Evolutionary conservation across 768 basidiomycete species (phyloP).

Genomic region (Leucocoprinus leucothites): DNA sequence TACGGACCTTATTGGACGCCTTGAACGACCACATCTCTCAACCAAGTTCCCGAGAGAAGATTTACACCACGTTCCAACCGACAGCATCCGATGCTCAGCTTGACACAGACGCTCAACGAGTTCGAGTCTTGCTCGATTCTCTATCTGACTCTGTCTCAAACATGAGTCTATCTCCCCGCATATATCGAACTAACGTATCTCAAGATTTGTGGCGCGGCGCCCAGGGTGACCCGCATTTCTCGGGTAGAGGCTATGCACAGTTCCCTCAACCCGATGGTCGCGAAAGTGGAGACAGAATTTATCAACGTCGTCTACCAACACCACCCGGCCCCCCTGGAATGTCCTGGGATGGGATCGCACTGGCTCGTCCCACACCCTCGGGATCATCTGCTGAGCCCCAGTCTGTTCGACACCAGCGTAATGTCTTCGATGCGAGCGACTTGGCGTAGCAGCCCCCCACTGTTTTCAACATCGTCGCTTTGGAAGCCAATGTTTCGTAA

Average conservation of each 20-base stretch:
- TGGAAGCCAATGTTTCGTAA: too few species aligned
- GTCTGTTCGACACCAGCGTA: background rate
- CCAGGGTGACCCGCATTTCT: background rate
- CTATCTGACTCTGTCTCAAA: constrained; percentile 1
- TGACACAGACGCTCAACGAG: constrained; percentile 2
- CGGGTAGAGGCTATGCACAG: background rate
- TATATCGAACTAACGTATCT: background rate
- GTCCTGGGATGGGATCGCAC: background rate
- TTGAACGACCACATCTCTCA: constrained; percentile 13
- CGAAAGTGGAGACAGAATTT: background rate
- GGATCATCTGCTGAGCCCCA: background rate
- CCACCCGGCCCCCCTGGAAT: constrained; percentile 5
- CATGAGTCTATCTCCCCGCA: background rate
- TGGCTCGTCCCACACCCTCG: background rate
- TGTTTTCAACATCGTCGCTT: background rate
- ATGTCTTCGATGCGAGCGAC: background rate
- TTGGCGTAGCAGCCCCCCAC: background rate
- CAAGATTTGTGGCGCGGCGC: background rate
- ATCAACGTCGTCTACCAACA: constrained; percentile 5
- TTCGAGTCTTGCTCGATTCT: background rate
- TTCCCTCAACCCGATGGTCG: background rate
- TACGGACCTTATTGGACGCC: constrained; percentile 19
- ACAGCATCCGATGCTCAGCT: background rate
- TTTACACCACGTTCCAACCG: background rate
- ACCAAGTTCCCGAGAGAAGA: background rate